Evolutionary conservation across 371 early-diverging fungal species (phyloP).

Genomic region (Dinochytrium kinnereticum): DNA sequence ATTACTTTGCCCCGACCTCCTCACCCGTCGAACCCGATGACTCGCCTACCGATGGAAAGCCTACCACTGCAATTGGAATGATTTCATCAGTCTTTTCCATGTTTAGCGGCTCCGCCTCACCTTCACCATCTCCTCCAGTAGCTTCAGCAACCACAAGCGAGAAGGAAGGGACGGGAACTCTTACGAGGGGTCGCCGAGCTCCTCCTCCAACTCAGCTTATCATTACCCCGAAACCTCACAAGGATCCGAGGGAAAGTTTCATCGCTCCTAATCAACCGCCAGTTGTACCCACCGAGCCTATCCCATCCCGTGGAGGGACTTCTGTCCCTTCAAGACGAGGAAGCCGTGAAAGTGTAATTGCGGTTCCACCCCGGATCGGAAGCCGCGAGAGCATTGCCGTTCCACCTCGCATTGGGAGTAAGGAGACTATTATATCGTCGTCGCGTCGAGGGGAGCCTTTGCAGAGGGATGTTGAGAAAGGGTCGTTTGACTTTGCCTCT

Average conservation of each 20-base stretch:
- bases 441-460: no score
- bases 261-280: background rate
- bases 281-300: no score
- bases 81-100: background rate
- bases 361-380: no score
- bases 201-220: constrained; percentile 12
- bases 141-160: background rate
- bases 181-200: background rate
- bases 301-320: no score
- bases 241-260: constrained; percentile 8
- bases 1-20: background rate
- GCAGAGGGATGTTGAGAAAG: background rate
- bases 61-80: background rate
- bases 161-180: background rate
- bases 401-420: no score
- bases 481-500: background rate
- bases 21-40: background rate
- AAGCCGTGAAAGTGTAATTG: no score
- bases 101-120: background rate
- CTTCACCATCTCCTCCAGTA: background rate
- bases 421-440: no score
- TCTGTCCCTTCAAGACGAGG: no score
- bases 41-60: background rate
- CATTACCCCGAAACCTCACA: constrained; percentile 9
- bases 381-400: no score